phyloP scores from a whole-genome alignment of 345 rosid genomes.

The Salix viminalis region DNA sequence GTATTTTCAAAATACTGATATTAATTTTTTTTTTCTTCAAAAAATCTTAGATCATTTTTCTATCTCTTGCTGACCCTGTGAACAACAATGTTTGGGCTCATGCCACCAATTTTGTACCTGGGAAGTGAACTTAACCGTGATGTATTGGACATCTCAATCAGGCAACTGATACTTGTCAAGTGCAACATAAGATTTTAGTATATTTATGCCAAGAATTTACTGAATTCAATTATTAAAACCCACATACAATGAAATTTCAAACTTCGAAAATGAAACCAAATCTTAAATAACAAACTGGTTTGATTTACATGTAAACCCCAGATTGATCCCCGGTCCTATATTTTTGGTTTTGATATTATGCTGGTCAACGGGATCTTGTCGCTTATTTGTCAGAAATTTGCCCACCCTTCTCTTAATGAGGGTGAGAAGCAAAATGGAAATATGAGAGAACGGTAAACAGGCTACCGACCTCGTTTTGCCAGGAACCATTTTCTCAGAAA shows the following conservation, averaged over 20 bases:
- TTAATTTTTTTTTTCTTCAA: too few species aligned
- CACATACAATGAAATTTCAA: not conserved
- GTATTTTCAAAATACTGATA: too few species aligned
- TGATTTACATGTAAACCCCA: not conserved
- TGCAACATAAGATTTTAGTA: not conserved
- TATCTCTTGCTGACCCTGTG: slow-evolving; percentile 34
- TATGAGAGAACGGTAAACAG: not conserved
- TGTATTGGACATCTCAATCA: not conserved
- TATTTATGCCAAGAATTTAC: not conserved
- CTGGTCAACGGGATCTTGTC: too few species aligned
- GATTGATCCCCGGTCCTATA: not conserved
- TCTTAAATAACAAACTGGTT: not conserved
- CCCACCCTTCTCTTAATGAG: not conserved
- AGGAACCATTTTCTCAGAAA: not conserved
- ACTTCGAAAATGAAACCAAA: not conserved
- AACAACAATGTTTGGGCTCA: slow-evolving; percentile 49
- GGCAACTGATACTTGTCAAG: not conserved
- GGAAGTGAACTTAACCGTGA: slow-evolving; percentile 28
- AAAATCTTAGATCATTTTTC: too few species aligned
- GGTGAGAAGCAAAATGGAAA: not conserved
- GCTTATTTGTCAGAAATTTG: too few species aligned
- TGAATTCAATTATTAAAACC: not conserved
- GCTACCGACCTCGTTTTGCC: not conserved
- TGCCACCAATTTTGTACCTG: slow-evolving; percentile 54
- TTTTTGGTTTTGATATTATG: too few species aligned